Evolutionary conservation across 1,284 basidiomycete genomes (phyloP), one percentile per base, ranked within the genome.

Genomic region (Pseudozyma flocculosa): DNA sequence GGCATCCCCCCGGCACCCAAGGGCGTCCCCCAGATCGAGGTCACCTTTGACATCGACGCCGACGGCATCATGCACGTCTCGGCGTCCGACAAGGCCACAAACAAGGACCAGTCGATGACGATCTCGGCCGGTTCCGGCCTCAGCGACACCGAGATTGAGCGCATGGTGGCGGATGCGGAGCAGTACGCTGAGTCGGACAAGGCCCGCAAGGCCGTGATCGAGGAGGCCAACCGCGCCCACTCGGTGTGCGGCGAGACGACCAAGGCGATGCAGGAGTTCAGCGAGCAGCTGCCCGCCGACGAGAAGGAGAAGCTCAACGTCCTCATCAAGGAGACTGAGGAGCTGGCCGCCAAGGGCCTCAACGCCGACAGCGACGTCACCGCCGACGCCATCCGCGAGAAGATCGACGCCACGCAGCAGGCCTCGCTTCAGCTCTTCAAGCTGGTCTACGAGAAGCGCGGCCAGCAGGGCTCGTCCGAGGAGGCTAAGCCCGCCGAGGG

Each of bases 21-120:
- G 83, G 94, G 94, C 81, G 88, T 97, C 58, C 94, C 94, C 69
- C 94, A 98, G 81, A 92, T 98, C 71, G 92, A 95, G 80, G 96
- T 97, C 80, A 95, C 92, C 56, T 97, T 97, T 78, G 94, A 97
- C 81, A 96, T 97, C 65, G 93, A 97, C 80, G 92, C 92, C 73
- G 92, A 91, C 56, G 93, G 93, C 83, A 96, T 97, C 69, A 93
- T 98, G 75, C 91, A 97, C 79, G 94, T 98, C 61, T 88, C 85
- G 34, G 94, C 94, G 51, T 91, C 93, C 84, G 85, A 97, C 84
- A 95, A 94, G 85, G 94, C 94, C 13, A 97, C 94, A 46, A 85
- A 83, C 84, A 94, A 95, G 85, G 92, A 98, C 79, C 92, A 96
- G 80, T 92, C 90, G 1, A 91, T 92, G 88, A 93, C 91, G 45